Base-by-base conservation (phyloP, 306 rosid genomes). In the Oxytropis ochrocephala region DNA sequence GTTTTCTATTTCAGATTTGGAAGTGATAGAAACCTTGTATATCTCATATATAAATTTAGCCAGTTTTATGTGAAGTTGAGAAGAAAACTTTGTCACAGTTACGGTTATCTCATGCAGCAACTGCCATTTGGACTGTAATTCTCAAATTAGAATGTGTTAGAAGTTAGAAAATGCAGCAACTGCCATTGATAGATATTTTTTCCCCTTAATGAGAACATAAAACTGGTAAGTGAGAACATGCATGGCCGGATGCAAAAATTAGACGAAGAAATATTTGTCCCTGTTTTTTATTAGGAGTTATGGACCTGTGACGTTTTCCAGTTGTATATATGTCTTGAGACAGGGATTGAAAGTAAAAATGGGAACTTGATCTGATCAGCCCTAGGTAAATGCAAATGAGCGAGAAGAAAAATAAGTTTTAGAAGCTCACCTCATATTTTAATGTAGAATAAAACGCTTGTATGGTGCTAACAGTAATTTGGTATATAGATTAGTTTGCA, bases 301-400 rank as follows among this genome's bases (percentile, higher is more conserved):
- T 35, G 47, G 67, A 55, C 67, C 33, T n/a, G 19, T 18, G 18
- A 36, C 8, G 5, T 73, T 63, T 29, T 63, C 12, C 6, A 10
- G 35, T 48, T 17, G 6, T 32, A 36, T 59, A 8, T 14, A 55
- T 52, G 33, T 46, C 27, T 16, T 2, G 24, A 8, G 4, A 3
- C 24, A 10, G 7, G 39, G 24, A 44, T 35, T 43, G 65, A 35
- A 69, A 35, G 39, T 4, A 32, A 49, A 66, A 39, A 19, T 44
- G 61, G 38, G 36, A 56, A 10, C 11, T 5, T 56, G 64, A 44
- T 9, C 11, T 1, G 52, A 47, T 32, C 21, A 64, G 62, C 32
- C 47, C 54, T 62, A 24, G 33, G 60, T 53, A 53, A 75, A 74
- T 43, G 59, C 46, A 44, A 59, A 61, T 13, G 56, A 17, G 35